phyloP scores from a whole-genome alignment of 2,329 filamentous ascomycete genomes.

The Epichloe coenophiala region DNA sequence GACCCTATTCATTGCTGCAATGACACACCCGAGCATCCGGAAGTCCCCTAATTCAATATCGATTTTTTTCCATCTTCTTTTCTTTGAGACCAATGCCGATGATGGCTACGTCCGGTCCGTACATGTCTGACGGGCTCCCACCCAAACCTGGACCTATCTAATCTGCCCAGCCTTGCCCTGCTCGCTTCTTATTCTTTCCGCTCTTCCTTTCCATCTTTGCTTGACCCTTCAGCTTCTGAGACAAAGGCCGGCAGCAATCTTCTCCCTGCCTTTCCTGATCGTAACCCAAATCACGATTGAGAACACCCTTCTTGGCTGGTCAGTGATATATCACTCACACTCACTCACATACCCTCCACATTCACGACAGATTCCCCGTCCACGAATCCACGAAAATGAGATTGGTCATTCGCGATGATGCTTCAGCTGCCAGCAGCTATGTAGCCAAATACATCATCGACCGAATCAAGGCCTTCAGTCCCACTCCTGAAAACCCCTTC shows the following conservation, averaged over 20 bases:
- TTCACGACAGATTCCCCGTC: slow-evolving; percentile 9
- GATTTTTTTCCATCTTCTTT: background rate
- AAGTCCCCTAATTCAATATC: too few relatives aligned
- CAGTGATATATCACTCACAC: background rate
- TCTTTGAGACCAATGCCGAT: background rate
- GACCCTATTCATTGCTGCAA: background rate
- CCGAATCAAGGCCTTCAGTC: slow-evolving; percentile 64
- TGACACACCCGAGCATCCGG: too few relatives aligned
- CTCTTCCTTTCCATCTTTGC: background rate
- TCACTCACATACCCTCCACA: background rate
- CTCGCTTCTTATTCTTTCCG: background rate
- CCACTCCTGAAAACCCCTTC: slow-evolving; percentile 60
- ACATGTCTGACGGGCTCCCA: background rate
- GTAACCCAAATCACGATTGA: background rate
- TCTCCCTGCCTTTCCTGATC: background rate
- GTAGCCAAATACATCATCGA: slow-evolving; percentile 74
- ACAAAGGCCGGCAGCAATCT: background rate
- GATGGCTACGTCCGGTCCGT: background rate
- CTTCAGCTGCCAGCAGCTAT: slow-evolving; percentile 55
- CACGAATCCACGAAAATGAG: slow-evolving; percentile 41
- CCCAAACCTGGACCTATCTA: background rate
- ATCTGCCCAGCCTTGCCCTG: background rate
- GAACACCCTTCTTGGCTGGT: background rate
- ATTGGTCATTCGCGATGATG: slow-evolving; percentile 68
- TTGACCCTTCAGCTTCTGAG: background rate